Evolutionary conservation across 2,329 filamentous ascomycete species (phyloP), one percentile per base, ranked within the genome.

Genomic region (Nannizziopsis arthrosporioides): DNA sequence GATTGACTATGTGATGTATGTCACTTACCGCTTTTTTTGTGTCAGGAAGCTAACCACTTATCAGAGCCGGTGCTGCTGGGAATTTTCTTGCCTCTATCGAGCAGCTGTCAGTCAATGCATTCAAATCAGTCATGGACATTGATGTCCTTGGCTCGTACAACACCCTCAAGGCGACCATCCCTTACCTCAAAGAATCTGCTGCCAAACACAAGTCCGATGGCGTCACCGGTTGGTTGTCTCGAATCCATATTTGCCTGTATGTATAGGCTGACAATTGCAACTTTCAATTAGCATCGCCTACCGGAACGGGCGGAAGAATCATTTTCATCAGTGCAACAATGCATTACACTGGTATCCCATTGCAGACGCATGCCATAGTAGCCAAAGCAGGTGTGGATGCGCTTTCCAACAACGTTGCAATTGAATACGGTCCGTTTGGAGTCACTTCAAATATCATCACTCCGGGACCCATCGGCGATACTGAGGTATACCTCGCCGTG

Each of bases 71-170:
- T 44, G 92, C 92, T 11, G 92, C 92, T 14, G 92, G 92, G 51
- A 98, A 98, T 67, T 98, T 96, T 66, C 75, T 98, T 17, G 84
- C 87, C 0, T 84, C 90, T 3, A 82, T 96, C 51, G 77, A 82
- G 36, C 82, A 82, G 53, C 77, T 96, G 43, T 87, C 80, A 36
- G 69, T 84, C 50, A 96, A 96, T 62, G 92, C 86, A 2, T 94
- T 98, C 79, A 93, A 89, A 66, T 75, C 85, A 0, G 92, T 98
- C 55, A 90, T 96, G 59, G 92, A 96, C 53, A 98, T 98, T 60
- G 92, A 96, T 63, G 83, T 94, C 2, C 67, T 96, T 32, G 92
- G 92, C 30, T 93, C 85, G 12, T 98, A 85, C 70, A 94, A 96
- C 71, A 94, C 88, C 2, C 75, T 94, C 61, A 96, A 96, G 69